Percentiles rank a stretch among this genome's conserved stretches.
Conservation (phyloP, 352 stramenopile species). For the Pythium phragmiticola region DNA sequence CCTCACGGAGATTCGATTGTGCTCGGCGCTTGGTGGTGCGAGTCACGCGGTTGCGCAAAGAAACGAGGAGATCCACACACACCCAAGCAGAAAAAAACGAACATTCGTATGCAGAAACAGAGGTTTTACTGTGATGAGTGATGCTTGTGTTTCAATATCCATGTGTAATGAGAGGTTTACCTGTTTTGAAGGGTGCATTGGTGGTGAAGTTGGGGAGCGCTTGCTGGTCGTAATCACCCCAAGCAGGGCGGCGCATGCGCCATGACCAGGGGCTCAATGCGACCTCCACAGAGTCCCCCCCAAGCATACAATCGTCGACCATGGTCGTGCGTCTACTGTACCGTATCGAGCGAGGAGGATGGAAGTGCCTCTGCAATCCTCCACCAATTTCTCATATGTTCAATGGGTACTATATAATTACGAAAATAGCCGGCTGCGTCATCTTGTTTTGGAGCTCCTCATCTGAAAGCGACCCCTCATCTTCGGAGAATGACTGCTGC, state of each 20-base stretch:
- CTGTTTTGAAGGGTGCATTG: too few relatives aligned
- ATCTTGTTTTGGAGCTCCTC: neutral
- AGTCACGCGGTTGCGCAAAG: conserved; percentile 24
- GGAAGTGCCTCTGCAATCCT: neutral
- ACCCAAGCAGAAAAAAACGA: conserved; percentile 28
- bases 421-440: conserved; percentile 1
- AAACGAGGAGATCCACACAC: conserved; percentile 22
- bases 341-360: too few relatives aligned
- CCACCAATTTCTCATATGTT: conserved; percentile 4
- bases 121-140: neutral
- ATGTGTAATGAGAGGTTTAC: neutral
- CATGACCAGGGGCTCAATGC: too few relatives aligned
- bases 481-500: neutral
- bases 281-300: too few relatives aligned
- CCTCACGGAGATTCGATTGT: conserved; percentile 9
- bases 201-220: too few relatives aligned
- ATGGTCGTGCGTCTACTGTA: too few relatives aligned
- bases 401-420: neutral
- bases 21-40: conserved; percentile 5
- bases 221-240: too few relatives aligned
- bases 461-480: neutral
- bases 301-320: too few relatives aligned
- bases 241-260: too few relatives aligned
- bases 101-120: neutral
- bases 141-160: neutral